Percentiles rank a stretch among this genome's conserved stretches.
Evolutionary conservation across 768 basidiomycete genomes (phyloP).

Genomic region (Lactarius indigo): DNA sequence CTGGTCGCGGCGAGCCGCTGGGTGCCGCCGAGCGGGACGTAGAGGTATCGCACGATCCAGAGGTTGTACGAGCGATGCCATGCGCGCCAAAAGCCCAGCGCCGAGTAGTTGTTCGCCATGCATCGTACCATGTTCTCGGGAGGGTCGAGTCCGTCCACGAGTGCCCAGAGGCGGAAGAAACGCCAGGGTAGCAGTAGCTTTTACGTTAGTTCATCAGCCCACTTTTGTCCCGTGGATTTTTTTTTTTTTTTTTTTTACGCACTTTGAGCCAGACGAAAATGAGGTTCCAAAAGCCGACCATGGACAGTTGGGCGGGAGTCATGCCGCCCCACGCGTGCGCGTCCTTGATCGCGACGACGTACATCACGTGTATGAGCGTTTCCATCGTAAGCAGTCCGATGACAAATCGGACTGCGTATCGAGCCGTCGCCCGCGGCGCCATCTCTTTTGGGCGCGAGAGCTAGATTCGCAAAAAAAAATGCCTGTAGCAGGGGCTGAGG

Average conservation of each 20-base stretch:
- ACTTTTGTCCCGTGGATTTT: too few relatives aligned
- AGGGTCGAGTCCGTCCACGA: conserved; percentile 83
- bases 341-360: conserved; percentile 95
- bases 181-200: conserved; percentile 94
- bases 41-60: conserved; percentile 91
- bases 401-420: conserved; percentile 71
- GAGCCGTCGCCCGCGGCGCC: conserved; percentile 36
- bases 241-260: too few relatives aligned
- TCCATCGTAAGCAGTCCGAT: conserved; percentile 82
- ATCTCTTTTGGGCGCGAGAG: conserved; percentile 56
- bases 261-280: conserved; percentile 95
- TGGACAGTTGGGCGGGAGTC: conserved; percentile 74
- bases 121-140: conserved; percentile 99
- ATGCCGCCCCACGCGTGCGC: conserved; percentile 75
- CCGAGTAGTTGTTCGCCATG: conserved; percentile 95
- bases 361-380: conserved; percentile 88
- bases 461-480: conserved; percentile 40
- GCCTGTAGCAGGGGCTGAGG: conserved; percentile 6
- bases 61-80: conserved; percentile 98
- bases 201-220: too few relatives aligned
- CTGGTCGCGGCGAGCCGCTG: conserved; percentile 57
- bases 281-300: conserved; percentile 97
- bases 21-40: conserved; percentile 85
- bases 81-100: conserved; percentile 88
- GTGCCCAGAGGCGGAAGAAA: conserved; percentile 95